Percentiles rank a stretch among this genome's conserved stretches.
Evolutionary conservation across 192 early-diverging fungal genomes (phyloP).

Genomic region (Martensiomyces pterosporus): DNA sequence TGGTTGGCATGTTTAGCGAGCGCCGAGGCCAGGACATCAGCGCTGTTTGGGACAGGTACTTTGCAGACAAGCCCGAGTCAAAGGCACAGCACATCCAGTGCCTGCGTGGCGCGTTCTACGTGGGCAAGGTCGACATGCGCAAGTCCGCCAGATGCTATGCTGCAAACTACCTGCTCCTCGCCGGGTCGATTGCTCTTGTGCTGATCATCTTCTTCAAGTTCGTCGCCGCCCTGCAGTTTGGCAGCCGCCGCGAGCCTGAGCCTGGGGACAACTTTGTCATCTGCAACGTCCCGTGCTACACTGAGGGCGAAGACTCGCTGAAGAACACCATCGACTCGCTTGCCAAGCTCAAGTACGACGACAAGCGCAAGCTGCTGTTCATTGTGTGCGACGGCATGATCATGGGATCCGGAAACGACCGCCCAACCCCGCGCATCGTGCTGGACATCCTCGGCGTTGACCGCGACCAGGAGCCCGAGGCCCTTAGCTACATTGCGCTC

Average conservation of each 20-base stretch:
- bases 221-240: slow-evolving; percentile 88
- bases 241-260: slow-evolving; percentile 69
- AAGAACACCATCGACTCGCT: slow-evolving; percentile 93
- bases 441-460: slow-evolving; percentile 94
- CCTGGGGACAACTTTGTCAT: slow-evolving; percentile 89
- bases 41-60: slow-evolving; percentile 53
- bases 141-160: slow-evolving; percentile 73
- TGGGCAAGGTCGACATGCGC: slow-evolving; percentile 81
- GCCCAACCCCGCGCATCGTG: slow-evolving; percentile 94
- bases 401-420: slow-evolving; percentile 94
- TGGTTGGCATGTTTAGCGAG: slow-evolving; percentile 63
- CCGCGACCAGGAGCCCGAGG: slow-evolving; percentile 75
- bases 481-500: slow-evolving; percentile 81
- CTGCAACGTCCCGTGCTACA: slow-evolving; percentile 95
- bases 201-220: slow-evolving; percentile 90
- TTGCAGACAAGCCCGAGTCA: slow-evolving; percentile 39
- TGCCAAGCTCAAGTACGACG: slow-evolving; percentile 85
- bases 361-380: slow-evolving; percentile 96
- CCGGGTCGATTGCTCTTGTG: slow-evolving; percentile 76
- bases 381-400: slow-evolving; percentile 97
- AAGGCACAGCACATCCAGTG: slow-evolving; percentile 63
- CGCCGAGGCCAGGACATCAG: slow-evolving; percentile 65
- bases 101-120: slow-evolving; percentile 79
- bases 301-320: slow-evolving; percentile 93
- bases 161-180: slow-evolving; percentile 80